Evolutionary conservation across 768 basidiomycete genomes (phyloP), one percentile per base, ranked within the genome.

Genomic region (Crucibulum laeve): DNA sequence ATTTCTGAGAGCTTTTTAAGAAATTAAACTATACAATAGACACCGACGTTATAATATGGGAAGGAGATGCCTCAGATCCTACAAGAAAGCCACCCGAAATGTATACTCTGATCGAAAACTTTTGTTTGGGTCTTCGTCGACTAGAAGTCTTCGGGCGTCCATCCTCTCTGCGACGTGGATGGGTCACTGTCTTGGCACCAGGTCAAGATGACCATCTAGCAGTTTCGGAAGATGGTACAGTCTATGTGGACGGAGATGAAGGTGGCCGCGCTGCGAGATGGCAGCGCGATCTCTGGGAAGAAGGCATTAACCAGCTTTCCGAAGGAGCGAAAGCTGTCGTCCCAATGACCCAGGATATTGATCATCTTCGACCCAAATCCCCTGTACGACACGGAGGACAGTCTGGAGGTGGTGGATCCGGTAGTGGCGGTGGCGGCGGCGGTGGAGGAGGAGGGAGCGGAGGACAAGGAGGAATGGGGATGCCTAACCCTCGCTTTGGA

Each of bases 41-140:
- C 57, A 95, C 93, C n/a, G 93, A 96, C 61, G 89, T 95, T 7
- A 84, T 95, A 45, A 84, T 97, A 15, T 96, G 94, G 92, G 90
- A 93, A 71, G 87, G 91, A n/a, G 91, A 94, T 53, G 69, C 82
- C 4, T 62, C 73, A 3, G 92, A 95, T 62, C 88, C 90, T 2
- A 83, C 79, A 2, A 79, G 82, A 34, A 91, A 91, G 64, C 96
- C 96, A 1, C 92, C 94, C 14, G 95, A 98, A 61, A 88, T 93
- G 73, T 94, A 97, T 67, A 84, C 86, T 4, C 77, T 99, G 32
- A 87, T 98, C 58, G 96, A 99, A 64, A 97, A 95, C 62, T 98
- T 99, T 61, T 98, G 94, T 58, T 83, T 96, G 39, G 96, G 94
- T 4, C 77, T 87, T 0, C 84, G 95, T 13, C 80, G 96, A 2